Evolutionary conservation across 768 basidiomycete genomes (phyloP).

Genomic region (Amanita inopinata): DNA sequence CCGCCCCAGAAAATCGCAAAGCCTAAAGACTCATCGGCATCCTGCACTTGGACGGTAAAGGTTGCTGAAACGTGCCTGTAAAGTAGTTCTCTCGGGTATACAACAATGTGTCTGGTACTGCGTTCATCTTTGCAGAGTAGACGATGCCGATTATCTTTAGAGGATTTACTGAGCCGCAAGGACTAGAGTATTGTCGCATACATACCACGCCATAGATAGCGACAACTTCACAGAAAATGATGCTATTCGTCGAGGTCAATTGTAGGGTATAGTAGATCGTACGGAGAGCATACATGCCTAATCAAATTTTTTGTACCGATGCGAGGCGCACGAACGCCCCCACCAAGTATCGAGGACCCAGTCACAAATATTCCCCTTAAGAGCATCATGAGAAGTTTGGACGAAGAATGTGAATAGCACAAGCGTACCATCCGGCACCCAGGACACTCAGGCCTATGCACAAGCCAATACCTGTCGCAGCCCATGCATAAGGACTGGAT

Average conservation of each 20-base stretch:
- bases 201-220: slow-evolving; percentile 95
- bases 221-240: slow-evolving; percentile 99
- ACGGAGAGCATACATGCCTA: slow-evolving; percentile 41
- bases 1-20: slow-evolving; percentile 97
- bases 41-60: neutral
- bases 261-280: neutral
- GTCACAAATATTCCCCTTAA: slow-evolving; percentile 95
- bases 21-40: slow-evolving; percentile 31
- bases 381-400: neutral
- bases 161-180: neutral
- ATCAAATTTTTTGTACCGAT: slow-evolving; percentile 98
- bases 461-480: slow-evolving; percentile 79
- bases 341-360: slow-evolving; percentile 92
- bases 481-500: slow-evolving; percentile 91
- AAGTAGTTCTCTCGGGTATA: slow-evolving; percentile 89
- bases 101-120: slow-evolving; percentile 52
- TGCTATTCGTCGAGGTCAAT: slow-evolving; percentile 40
- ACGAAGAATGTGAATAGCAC: neutral
- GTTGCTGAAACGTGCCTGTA: slow-evolving; percentile 46
- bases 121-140: slow-evolving; percentile 72
- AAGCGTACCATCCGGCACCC: slow-evolving; percentile 87
- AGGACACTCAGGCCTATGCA: slow-evolving; percentile 91
- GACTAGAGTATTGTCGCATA: slow-evolving; percentile 10
- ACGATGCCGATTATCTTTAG: slow-evolving; percentile 89
- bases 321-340: slow-evolving; percentile 86